phyloP scores from a whole-genome alignment of 495 filamentous ascomycete species.

The Aspergillus haitiensis region DNA sequence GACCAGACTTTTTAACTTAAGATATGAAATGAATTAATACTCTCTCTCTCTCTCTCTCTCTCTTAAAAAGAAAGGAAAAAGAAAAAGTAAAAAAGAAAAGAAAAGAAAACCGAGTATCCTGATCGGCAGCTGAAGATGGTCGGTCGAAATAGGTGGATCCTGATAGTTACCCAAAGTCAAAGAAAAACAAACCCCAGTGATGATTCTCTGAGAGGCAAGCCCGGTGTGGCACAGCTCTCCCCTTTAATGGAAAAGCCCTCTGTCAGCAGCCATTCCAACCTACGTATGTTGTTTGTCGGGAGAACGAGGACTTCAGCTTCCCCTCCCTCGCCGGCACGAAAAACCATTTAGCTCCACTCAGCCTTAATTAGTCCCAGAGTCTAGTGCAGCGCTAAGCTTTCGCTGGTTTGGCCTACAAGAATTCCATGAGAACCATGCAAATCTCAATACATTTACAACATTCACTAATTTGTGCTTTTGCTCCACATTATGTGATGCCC shows the following conservation, averaged over 20 bases:
- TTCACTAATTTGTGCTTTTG: no score
- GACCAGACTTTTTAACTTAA: neutral
- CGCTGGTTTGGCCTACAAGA: conserved; percentile 1
- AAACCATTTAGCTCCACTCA: conserved; percentile 8
- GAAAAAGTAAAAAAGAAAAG: neutral
- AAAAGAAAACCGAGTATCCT: neutral
- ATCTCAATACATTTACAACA: no score
- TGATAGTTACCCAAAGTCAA: no score
- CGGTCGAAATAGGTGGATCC: no score
- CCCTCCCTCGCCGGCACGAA: neutral
- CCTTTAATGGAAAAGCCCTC: neutral
- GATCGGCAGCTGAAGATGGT: neutral
- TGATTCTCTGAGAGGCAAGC: no score
- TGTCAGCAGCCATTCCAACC: no score
- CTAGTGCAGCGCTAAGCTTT: conserved; percentile 13
- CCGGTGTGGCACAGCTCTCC: neutral
- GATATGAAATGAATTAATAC: no score
- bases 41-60: neutral
- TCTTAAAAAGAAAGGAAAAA: neutral
- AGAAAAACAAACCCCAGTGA: no score
- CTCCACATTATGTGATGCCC: no score
- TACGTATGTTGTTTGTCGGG: no score
- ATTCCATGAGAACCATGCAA: neutral
- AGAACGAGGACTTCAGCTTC: neutral
- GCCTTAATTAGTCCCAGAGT: neutral